Base-by-base conservation (phyloP, 2,329 filamentous ascomycete species). In the Ceratocystis destructans region DNA sequence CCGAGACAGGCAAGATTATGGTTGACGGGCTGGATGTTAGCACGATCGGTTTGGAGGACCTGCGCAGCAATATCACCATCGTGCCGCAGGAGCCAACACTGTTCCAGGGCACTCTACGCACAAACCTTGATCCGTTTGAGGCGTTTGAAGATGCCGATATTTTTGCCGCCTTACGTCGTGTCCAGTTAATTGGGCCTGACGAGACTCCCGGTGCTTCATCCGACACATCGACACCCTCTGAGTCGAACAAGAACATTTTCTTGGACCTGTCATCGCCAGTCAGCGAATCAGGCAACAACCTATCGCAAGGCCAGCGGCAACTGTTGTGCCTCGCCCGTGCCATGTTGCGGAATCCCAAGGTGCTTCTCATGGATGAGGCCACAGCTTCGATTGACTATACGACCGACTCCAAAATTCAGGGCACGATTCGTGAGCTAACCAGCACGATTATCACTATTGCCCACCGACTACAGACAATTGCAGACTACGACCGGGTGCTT, bases 301-400 rank as follows among this genome's bases (percentile, higher is more conserved):
- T 99, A 10, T 97, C 93, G 0, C 94, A 99, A 76, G 94, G 94
- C 61, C 94, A 99, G 75, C 86, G 94, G 6, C 94, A 99, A 76
- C 86, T 99, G 8, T 80, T 99, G 66, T 99, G 94, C 73, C 84
- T 99, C 8, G 94, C 93, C 0, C 87, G 94, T 66, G 94, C 94
- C 0, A 84, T 99, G 70, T 87, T 99, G 69, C 96, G 96, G 77
- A 84, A 85, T 44, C 92, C 94, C 0, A 92, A 89, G 70, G 91
- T 99, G 1, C 80, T 99, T n/a, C 87, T 99, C 73, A 97, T 99
- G 94, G 94, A 99, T 75, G 94, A 99, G 79, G 94, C 94, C 0
- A 99, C 94, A 0, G 94, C 94, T 0, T 96, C 90, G 0, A 97
- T 99, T 72, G 94, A 99, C 77, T 97, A 97, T 76, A 88, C 87